A percentile compares a stretch with the other conserved stretches of the same genome.
Evolutionary conservation across 306 rosid genomes (phyloP).

Genomic region (Vigna reflexopilosa): DNA sequence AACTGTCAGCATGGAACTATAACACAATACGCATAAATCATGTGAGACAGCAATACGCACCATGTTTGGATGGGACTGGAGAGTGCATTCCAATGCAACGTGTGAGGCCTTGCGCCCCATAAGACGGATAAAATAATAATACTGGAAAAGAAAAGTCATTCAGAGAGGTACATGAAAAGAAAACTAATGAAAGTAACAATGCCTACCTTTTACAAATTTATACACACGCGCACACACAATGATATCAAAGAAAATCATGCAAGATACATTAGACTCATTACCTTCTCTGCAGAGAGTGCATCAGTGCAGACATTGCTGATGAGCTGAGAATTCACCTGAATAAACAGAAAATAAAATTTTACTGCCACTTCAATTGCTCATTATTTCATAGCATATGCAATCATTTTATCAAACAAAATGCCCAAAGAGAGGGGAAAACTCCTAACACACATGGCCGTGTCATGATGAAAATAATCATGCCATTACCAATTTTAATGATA

Average conservation of each 20-base stretch:
- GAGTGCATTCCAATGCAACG: slow-evolving; percentile 97
- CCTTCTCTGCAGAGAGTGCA: slow-evolving; percentile 99
- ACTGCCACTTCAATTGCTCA: slow-evolving; percentile 18
- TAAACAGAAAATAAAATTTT: slow-evolving; percentile 27
- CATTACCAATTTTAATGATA: background rate
- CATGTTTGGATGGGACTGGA: slow-evolving; percentile 98
- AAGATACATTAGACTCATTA: slow-evolving; percentile 32
- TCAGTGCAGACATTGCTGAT: slow-evolving; percentile 97
- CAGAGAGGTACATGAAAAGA: slow-evolving; percentile 20
- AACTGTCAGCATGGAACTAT: slow-evolving; percentile 22
- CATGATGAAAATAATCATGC: background rate
- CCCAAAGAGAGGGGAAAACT: too few relatives aligned
- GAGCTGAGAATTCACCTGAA: slow-evolving; percentile 97
- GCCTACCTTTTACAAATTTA: background rate
- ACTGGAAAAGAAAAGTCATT: slow-evolving; percentile 57
- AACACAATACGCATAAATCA: slow-evolving; percentile 17
- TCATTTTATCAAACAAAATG: background rate
- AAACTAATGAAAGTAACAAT: background rate
- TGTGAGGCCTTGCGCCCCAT: slow-evolving; percentile 99
- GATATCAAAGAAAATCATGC: background rate
- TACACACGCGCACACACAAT: background rate
- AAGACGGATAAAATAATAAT: slow-evolving; percentile 93
- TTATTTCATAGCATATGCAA: slow-evolving; percentile 34
- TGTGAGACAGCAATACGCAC: slow-evolving; percentile 50
- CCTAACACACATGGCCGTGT: background rate